Evolutionary conservation across 1,284 basidiomycete genomes (phyloP).

Genomic region (Megacollybia platyphylla): DNA sequence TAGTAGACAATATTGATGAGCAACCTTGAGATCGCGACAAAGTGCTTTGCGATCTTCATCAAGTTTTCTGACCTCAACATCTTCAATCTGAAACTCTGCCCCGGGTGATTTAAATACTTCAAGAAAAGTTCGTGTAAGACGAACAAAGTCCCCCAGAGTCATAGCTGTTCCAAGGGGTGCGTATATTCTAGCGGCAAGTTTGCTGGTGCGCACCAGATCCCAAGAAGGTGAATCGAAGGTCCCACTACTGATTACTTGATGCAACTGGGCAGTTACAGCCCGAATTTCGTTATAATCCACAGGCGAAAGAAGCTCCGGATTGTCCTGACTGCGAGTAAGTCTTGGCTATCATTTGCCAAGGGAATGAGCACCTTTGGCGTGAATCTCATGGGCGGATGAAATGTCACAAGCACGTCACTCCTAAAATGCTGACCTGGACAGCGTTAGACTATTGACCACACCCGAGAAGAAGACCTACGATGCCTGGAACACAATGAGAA

Average conservation of each 20-base stretch:
- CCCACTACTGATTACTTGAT: conserved; percentile 57
- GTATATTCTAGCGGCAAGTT: conserved; percentile 68
- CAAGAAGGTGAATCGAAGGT: conserved; percentile 77
- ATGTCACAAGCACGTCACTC: conserved; percentile 76
- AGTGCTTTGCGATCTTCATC: conserved; percentile 22
- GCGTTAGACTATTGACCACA: too few relatives aligned
- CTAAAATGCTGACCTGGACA: conserved; percentile 53
- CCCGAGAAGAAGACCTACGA: too few relatives aligned
- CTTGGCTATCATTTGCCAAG: neutral
- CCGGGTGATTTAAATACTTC: conserved; percentile 50
- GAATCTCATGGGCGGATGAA: conserved; percentile 63
- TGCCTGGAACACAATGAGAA: conserved; percentile 1
- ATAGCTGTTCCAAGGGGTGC: conserved; percentile 74
- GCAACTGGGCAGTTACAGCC: conserved; percentile 48
- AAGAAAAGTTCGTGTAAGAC: conserved; percentile 60
- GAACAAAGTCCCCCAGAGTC: conserved; percentile 70
- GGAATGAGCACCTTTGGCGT: conserved; percentile 35
- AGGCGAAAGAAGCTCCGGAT: conserved; percentile 61
- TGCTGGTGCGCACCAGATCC: conserved; percentile 62
- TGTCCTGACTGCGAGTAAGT: conserved; percentile 25
- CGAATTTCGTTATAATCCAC: conserved; percentile 50
- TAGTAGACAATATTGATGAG: conserved; percentile 3
- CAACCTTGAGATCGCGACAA: conserved; percentile 50
- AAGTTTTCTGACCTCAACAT: conserved; percentile 8
- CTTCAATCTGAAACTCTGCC: conserved; percentile 14